These are phyloP conservation scores for Pleurotus djamor DNA, from an alignment of 768 basidiomycete genomes.

Conservation along the genomic window DNA sequence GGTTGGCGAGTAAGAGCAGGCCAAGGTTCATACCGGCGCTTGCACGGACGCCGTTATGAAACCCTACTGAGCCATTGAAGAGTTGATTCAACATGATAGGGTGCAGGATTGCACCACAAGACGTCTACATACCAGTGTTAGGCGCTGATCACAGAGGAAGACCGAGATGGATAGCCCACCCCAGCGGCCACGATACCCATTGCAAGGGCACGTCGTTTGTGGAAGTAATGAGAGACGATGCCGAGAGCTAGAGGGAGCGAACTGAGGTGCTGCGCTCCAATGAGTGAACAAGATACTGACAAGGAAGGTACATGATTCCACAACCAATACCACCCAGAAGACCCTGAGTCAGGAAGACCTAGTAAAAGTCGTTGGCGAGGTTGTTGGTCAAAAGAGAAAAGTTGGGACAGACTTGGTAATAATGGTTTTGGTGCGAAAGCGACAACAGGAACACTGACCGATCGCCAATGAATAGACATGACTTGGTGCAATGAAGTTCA, in stretches of 20 bases:
- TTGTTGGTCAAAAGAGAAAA: background rate
- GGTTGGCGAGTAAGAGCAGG: conserved; percentile 31
- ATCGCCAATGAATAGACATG: background rate
- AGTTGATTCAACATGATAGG: conserved; percentile 62
- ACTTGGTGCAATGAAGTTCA: background rate
- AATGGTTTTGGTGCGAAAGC: conserved; percentile 20
- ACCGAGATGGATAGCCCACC: conserved; percentile 13
- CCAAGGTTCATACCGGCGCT: conserved; percentile 40
- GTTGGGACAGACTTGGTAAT: conserved; percentile 23
- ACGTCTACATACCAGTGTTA: conserved; percentile 39
- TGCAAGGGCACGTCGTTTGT: conserved; percentile 40
- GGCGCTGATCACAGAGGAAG: too few relatives aligned
- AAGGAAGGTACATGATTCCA: conserved; percentile 45
- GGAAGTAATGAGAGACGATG: conserved; percentile 49
- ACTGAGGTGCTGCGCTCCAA: background rate
- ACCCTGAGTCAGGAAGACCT: conserved; percentile 48
- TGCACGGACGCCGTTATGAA: conserved; percentile 51
- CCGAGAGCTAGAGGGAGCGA: conserved; percentile 22
- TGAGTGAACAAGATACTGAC: conserved; percentile 7
- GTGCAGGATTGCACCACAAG: conserved; percentile 57
- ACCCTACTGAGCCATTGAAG: conserved; percentile 43
- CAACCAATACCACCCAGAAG: conserved; percentile 43
- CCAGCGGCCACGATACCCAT: conserved; percentile 51
- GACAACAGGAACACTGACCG: conserved; percentile 29
- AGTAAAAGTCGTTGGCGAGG: background rate